Percentiles rank a stretch among this genome's conserved stretches.
phyloP scores from a whole-genome alignment of 2,329 filamentous ascomycete genomes.

The Aspergillus intermedius region DNA sequence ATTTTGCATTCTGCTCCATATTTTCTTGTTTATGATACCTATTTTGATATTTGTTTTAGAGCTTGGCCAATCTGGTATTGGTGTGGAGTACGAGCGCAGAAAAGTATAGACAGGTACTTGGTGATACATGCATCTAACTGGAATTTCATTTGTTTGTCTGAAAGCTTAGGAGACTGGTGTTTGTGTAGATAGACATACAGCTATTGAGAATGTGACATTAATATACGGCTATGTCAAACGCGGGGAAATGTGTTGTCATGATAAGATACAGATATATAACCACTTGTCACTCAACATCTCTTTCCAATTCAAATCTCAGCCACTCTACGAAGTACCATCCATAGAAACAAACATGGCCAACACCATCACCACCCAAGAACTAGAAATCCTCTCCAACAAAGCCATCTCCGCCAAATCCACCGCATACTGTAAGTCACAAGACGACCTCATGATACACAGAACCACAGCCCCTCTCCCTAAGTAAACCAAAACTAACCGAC shows the following conservation, averaged over 20 bases:
- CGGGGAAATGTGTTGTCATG: neutral
- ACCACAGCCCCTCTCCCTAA: neutral
- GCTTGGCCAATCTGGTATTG: slow-evolving; percentile 14
- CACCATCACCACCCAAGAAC: slow-evolving; percentile 55
- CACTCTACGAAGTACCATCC: neutral
- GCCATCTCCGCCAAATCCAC: slow-evolving; percentile 65
- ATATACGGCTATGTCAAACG: neutral
- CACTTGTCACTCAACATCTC: neutral
- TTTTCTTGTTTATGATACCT: slow-evolving; percentile 12
- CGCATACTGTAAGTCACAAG: slow-evolving; percentile 64
- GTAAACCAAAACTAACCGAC: neutral
- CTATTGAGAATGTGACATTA: neutral
- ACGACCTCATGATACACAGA: neutral
- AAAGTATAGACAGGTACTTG: no score
- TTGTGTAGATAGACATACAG: neutral
- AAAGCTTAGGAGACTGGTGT: neutral
- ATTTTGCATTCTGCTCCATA: neutral
- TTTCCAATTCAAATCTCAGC: slow-evolving; percentile 1
- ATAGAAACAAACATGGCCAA: slow-evolving; percentile 15
- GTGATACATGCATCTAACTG: no score
- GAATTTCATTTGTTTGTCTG: no score
- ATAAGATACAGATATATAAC: slow-evolving; percentile 3
- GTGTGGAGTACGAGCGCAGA: neutral
- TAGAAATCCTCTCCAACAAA: slow-evolving; percentile 56
- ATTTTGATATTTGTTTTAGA: slow-evolving; percentile 6